These are phyloP conservation scores for Crithidia bombi DNA, from an alignment of 208 protist species.

Conservation along the genomic window DNA sequence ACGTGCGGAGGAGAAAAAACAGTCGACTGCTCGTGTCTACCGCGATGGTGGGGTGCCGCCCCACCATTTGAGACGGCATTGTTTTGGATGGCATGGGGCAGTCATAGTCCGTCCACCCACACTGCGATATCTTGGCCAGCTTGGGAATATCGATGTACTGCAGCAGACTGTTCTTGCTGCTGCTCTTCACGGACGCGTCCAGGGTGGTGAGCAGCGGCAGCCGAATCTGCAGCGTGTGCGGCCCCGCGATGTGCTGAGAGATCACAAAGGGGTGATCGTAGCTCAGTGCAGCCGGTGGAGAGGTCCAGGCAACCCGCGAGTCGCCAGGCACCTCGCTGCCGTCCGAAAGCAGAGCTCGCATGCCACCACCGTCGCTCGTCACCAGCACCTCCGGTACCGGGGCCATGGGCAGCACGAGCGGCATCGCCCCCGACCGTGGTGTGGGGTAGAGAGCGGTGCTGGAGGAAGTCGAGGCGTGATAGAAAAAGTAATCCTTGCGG, in stretches of 20 bases:
- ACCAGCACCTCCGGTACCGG: constrained; percentile 72
- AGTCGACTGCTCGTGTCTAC: constrained; percentile 38
- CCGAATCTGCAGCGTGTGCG: constrained; percentile 55
- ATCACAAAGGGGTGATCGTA: constrained; percentile 73
- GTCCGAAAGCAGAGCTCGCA: constrained; percentile 57
- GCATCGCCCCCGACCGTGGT: constrained; percentile 40
- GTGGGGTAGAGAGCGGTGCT: constrained; percentile 31
- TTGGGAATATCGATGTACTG: constrained; percentile 28
- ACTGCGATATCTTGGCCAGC: constrained; percentile 34
- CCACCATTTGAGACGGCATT: constrained; percentile 22
- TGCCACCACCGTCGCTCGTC: constrained; percentile 39
- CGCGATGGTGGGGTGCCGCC: constrained; percentile 42
- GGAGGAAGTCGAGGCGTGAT: constrained; percentile 25
- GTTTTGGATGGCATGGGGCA: constrained; percentile 32
- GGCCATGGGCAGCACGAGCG: constrained; percentile 60
- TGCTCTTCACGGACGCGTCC: background rate
- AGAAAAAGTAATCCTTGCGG: constrained; percentile 52
- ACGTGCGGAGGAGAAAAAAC: constrained; percentile 39
- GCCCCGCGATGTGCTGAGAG: constrained; percentile 35
- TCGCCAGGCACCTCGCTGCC: constrained; percentile 58
- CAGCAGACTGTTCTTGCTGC: constrained; percentile 15
- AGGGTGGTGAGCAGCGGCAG: constrained; percentile 59
- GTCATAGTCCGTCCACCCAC: constrained; percentile 61
- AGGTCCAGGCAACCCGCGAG: constrained; percentile 22
- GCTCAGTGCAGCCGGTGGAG: constrained; percentile 25